These are phyloP conservation scores for Plasmodium coatneyi DNA, from an alignment of 169 alveolate genomes.

Conservation along the genomic window DNA sequence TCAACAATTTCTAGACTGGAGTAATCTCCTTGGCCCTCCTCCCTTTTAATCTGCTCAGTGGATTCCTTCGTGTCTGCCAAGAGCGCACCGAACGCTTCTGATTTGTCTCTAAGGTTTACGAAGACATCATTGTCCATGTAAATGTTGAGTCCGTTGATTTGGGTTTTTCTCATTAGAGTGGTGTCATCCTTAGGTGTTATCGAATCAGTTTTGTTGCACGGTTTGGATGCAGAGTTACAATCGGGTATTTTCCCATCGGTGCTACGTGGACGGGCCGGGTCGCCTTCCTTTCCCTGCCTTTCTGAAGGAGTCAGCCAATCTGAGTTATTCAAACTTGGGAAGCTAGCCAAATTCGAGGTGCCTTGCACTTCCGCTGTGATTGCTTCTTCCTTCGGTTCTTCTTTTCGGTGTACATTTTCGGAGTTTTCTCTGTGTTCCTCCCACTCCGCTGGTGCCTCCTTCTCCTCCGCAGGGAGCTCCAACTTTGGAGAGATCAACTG, in stretches of 20 bases:
- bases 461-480: background rate
- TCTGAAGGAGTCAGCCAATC: background rate
- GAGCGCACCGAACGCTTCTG: background rate
- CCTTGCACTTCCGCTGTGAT: background rate
- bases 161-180: background rate
- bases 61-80: background rate
- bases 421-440: background rate
- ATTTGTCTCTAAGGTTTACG: constrained; percentile 13
- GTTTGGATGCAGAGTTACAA: background rate
- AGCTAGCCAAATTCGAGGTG: background rate
- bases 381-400: background rate
- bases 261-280: background rate
- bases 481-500: background rate
- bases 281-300: background rate
- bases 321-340: background rate
- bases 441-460: background rate
- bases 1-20: background rate
- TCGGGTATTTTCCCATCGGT: background rate
- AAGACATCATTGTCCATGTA: constrained; percentile 60
- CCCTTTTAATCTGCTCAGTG: background rate
- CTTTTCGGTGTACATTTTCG: background rate
- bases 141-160: constrained; percentile 49
- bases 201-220: background rate
- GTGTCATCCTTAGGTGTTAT: background rate
- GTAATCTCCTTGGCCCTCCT: background rate